Conservation (phyloP, 495 filamentous ascomycete species). For the Talaromyces borbonicus region DNA sequence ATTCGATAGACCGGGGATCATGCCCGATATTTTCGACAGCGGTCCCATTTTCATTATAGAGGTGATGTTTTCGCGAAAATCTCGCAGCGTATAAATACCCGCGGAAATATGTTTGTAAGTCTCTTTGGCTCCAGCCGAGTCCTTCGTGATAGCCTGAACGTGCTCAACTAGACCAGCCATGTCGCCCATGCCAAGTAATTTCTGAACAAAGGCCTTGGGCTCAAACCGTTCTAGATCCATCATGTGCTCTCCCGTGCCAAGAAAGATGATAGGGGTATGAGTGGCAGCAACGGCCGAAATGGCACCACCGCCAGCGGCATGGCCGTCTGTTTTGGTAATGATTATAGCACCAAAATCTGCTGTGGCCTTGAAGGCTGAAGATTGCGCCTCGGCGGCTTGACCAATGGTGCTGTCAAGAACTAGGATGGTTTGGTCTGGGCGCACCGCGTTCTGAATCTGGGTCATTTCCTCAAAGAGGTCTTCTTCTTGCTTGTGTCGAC, state of each 20-base stretch:
- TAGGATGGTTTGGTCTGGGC: slow-evolving; percentile 96
- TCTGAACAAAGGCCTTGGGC: slow-evolving; percentile 81
- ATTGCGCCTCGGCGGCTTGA: slow-evolving; percentile 89
- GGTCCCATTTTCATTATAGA: slow-evolving; percentile 99
- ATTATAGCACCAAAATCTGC: slow-evolving; percentile 98
- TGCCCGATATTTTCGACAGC: slow-evolving; percentile 92
- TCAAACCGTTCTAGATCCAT: slow-evolving; percentile 89
- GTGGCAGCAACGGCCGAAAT: slow-evolving; percentile 98
- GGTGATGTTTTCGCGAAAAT: slow-evolving; percentile 87
- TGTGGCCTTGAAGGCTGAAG: slow-evolving; percentile 92
- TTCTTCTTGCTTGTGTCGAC: slow-evolving; percentile 87
- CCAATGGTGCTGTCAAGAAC: slow-evolving; percentile 95
- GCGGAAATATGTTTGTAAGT: slow-evolving; percentile 98
- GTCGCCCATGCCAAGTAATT: slow-evolving; percentile 94
- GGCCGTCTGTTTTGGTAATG: slow-evolving; percentile 96
- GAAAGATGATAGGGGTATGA: slow-evolving; percentile 92
- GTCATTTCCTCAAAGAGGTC: slow-evolving; percentile 97
- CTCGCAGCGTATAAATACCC: slow-evolving; percentile 90
- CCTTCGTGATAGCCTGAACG: slow-evolving; percentile 91
- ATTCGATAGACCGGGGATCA: slow-evolving; percentile 91
- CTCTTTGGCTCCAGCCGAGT: slow-evolving; percentile 69
- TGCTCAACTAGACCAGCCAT: slow-evolving; percentile 93
- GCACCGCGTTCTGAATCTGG: slow-evolving; percentile 86
- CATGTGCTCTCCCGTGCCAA: slow-evolving; percentile 96
- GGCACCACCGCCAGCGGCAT: slow-evolving; percentile 88